Conservation (phyloP, 768 basidiomycete species). For the Naematelia encephala region DNA sequence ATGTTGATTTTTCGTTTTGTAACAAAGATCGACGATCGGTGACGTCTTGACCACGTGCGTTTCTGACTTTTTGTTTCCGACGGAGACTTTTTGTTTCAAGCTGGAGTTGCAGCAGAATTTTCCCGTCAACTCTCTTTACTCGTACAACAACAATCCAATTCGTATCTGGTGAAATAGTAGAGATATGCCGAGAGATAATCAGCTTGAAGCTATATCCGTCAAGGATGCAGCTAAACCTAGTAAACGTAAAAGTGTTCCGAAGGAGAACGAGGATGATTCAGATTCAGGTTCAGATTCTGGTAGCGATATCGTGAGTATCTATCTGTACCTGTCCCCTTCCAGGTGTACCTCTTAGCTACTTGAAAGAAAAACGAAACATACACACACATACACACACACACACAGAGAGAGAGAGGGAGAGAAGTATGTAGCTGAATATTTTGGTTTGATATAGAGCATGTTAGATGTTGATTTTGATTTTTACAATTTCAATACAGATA, state of each 20-base stretch:
- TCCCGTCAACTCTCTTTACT: too few species aligned
- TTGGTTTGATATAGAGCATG: conserved; percentile 54
- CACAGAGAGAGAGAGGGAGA: too few species aligned
- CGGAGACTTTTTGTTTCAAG: too few species aligned
- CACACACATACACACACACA: too few species aligned
- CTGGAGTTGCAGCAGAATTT: too few species aligned
- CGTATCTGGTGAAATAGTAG: background rate
- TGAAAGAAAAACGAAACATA: background rate
- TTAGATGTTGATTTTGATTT: conserved; percentile 92
- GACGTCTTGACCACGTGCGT: background rate
- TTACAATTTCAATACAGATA: conserved; percentile 80
- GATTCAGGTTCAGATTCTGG: conserved; percentile 29
- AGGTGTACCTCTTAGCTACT: background rate
- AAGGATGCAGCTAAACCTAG: background rate
- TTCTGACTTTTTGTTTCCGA: too few species aligned
- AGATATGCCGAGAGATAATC: background rate
- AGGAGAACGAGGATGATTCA: conserved; percentile 43
- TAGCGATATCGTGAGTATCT: conserved; percentile 46
- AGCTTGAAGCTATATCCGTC: background rate
- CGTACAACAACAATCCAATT: background rate
- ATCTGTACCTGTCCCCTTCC: background rate
- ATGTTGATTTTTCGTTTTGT: too few species aligned
- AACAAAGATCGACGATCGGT: background rate
- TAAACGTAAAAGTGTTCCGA: conserved; percentile 42
- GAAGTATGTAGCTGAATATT: background rate